These are phyloP conservation scores for Vickermania spadyakhi DNA, from an alignment of 208 protist species.

Conservation along the genomic window DNA sequence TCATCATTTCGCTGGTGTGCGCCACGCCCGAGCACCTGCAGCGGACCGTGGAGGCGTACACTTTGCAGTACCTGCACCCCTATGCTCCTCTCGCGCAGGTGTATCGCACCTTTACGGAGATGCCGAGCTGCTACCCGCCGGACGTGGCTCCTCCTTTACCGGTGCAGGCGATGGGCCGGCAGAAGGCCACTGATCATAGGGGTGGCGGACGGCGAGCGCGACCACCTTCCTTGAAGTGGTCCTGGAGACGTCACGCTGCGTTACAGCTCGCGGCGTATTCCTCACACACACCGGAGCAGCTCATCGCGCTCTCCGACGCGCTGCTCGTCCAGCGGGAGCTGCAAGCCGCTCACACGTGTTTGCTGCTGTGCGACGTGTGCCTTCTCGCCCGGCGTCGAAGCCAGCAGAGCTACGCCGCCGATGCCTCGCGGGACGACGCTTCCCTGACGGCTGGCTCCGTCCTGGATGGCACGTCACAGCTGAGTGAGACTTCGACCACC, in stretches of 20 bases:
- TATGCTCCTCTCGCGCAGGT: conserved; percentile 65
- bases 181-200: conserved; percentile 46
- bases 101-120: conserved; percentile 65
- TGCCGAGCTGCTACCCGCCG: conserved; percentile 44
- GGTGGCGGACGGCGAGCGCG: conserved; percentile 55
- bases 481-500: conserved; percentile 24
- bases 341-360: background rate
- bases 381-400: background rate
- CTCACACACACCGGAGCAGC: conserved; percentile 67
- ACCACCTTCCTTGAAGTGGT: conserved; percentile 33
- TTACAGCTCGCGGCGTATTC: conserved; percentile 32
- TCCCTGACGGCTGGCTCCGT: background rate
- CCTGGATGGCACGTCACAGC: background rate
- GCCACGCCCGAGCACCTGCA: conserved; percentile 64
- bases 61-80: conserved; percentile 33
- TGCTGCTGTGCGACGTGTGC: background rate
- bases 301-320: conserved; percentile 6
- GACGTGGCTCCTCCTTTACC: conserved; percentile 3
- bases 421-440: background rate
- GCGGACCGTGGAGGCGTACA: conserved; percentile 43
- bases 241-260: conserved; percentile 33
- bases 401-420: background rate
- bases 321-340: conserved; percentile 7
- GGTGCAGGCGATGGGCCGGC: conserved; percentile 40
- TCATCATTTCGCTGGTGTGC: conserved; percentile 87